Evolutionary conservation across 164 flowering plant species (phyloP).

Genomic region (Magnolia changhungtana): DNA sequence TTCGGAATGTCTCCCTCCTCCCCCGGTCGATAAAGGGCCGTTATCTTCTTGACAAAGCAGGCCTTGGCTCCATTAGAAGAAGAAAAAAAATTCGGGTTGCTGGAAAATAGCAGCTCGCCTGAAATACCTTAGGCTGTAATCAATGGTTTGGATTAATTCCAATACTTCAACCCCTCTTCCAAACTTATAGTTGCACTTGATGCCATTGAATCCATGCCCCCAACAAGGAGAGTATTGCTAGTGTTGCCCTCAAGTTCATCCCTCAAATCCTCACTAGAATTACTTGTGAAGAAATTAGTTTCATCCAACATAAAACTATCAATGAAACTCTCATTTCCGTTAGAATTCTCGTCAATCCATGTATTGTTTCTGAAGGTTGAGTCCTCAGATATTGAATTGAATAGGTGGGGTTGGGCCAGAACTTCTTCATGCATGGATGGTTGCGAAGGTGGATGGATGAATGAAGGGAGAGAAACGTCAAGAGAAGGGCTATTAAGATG

Average conservation of each 20-base stretch:
- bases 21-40: too few relatives aligned
- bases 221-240: not conserved
- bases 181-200: constrained; percentile 4
- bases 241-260: not conserved
- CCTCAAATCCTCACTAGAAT: not conserved
- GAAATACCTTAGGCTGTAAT: too few relatives aligned
- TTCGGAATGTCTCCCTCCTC: too few relatives aligned
- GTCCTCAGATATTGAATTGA: not conserved
- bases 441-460: not conserved
- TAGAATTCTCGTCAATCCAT: constrained; percentile 3
- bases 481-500: not conserved
- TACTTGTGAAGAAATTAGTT: not conserved
- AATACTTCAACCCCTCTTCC: constrained; percentile 14
- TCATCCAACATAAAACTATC: constrained; percentile 1
- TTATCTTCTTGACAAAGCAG: too few relatives aligned
- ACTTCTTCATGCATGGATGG: not conserved
- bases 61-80: too few relatives aligned
- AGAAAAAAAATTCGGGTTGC: too few relatives aligned
- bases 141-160: not conserved
- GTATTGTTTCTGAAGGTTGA: not conserved
- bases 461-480: not conserved
- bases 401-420: not conserved
- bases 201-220: not conserved
- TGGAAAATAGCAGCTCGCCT: too few relatives aligned
- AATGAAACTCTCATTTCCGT: not conserved